These are phyloP conservation scores for Dispira simplex DNA, from an alignment of 192 early-diverging fungal genomes.

Conservation along the genomic window DNA sequence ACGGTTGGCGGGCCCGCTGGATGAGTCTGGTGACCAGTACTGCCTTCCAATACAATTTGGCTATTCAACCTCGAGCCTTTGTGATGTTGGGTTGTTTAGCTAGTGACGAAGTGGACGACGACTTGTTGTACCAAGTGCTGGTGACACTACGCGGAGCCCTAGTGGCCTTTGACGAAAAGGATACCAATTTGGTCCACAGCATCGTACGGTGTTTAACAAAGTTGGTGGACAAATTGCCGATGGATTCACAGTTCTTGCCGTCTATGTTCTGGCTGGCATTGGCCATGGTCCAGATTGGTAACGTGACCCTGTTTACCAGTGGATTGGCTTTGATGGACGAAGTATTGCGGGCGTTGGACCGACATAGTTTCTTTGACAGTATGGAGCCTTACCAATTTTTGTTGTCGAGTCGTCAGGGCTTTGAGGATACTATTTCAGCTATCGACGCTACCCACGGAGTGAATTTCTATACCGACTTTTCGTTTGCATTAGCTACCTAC, in stretches of 20 bases:
- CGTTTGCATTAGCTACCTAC: constrained; percentile 65
- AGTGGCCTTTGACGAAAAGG: constrained; percentile 67
- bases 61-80: constrained; percentile 89
- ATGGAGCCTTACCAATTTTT: constrained; percentile 2
- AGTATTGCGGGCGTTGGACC: constrained; percentile 61
- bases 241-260: constrained; percentile 66
- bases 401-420: background rate
- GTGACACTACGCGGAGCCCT: constrained; percentile 79
- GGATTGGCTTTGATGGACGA: constrained; percentile 54
- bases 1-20: constrained; percentile 81
- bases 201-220: constrained; percentile 85
- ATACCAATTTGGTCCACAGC: constrained; percentile 62
- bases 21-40: constrained; percentile 79
- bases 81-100: constrained; percentile 78
- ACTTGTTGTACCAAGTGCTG: constrained; percentile 83
- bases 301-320: constrained; percentile 59
- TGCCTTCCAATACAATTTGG: constrained; percentile 89
- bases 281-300: constrained; percentile 72
- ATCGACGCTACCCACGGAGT: constrained; percentile 23
- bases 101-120: constrained; percentile 80
- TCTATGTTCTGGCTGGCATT: constrained; percentile 87
- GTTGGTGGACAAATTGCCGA: constrained; percentile 69
- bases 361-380: constrained; percentile 39
- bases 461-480: constrained; percentile 75
- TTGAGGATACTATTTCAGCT: background rate